Conservation (phyloP, 306 rosid genomes). For the Benincasa hispida region DNA sequence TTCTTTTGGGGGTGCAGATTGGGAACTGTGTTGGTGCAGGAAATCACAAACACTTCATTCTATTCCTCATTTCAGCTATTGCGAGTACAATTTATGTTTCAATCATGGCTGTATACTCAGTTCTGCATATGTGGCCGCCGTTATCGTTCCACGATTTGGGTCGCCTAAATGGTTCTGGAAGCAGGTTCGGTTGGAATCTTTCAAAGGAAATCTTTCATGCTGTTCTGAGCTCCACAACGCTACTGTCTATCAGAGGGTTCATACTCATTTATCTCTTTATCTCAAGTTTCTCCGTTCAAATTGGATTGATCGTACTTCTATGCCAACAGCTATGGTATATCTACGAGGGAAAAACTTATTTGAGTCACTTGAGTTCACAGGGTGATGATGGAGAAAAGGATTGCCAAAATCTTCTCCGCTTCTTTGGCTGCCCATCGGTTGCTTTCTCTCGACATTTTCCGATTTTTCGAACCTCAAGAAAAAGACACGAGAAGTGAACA, state of each 20-base stretch:
- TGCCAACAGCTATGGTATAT: constrained; percentile 86
- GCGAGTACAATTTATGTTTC: constrained; percentile 52
- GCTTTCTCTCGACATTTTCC: constrained; percentile 46
- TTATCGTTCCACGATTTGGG: constrained; percentile 10
- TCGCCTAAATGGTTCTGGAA: constrained; percentile 15
- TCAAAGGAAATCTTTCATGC: constrained; percentile 25
- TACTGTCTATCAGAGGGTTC: constrained; percentile 63
- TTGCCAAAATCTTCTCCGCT: constrained; percentile 61
- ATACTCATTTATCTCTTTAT: constrained; percentile 61
- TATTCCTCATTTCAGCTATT: constrained; percentile 77
- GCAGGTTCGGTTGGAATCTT: constrained; percentile 15
- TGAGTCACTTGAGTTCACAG: constrained; percentile 42
- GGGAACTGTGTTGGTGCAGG: constrained; percentile 98
- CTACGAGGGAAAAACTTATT: constrained; percentile 65
- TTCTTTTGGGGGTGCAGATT: constrained; percentile 41
- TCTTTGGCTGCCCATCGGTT: constrained; percentile 49
- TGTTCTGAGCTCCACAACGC: constrained; percentile 42
- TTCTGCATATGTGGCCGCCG: constrained; percentile 50
- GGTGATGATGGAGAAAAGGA: constrained; percentile 43
- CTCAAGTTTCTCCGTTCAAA: constrained; percentile 54
- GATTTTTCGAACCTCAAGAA: constrained; percentile 23
- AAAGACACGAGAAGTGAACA: constrained; percentile 41
- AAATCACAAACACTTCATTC: constrained; percentile 67
- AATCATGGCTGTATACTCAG: constrained; percentile 41
- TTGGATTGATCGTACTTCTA: constrained; percentile 66